Evolutionary conservation across 108 stramenopile species (phyloP).

Genomic region (Chaetoceros tenuissimus): DNA sequence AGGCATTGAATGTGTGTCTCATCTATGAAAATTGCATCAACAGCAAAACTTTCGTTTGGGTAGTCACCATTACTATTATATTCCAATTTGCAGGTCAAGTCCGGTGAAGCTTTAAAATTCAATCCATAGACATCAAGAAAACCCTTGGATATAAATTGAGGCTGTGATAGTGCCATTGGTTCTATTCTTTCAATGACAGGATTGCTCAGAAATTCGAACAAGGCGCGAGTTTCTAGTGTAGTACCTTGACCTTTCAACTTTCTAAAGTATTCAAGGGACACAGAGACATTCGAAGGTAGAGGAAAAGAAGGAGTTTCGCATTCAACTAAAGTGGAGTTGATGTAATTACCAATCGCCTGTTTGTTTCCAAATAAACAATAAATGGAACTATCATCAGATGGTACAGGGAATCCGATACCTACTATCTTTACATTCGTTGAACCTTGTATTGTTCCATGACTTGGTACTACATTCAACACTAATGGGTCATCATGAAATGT

Average conservation of each 20-base stretch:
- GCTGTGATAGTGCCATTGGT: background rate
- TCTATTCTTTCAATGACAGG: background rate
- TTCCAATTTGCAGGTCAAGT: background rate
- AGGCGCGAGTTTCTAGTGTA: background rate
- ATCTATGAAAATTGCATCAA: background rate
- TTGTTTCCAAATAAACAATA: slow-evolving; percentile 21
- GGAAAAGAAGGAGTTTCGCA: slow-evolving; percentile 14
- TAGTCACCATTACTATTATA: background rate
- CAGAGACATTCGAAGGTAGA: slow-evolving; percentile 12
- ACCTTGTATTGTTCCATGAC: background rate
- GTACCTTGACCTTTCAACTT: background rate
- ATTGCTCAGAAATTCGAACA: background rate
- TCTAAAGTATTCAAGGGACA: slow-evolving; percentile 18
- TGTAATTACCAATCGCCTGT: slow-evolving; percentile 13
- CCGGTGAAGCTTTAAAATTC: background rate
- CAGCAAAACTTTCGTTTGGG: background rate
- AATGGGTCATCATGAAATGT: background rate
- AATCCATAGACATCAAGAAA: background rate
- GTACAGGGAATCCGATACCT: slow-evolving; percentile 14
- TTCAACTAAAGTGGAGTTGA: slow-evolving; percentile 15
- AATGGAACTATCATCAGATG: background rate
- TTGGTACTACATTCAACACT: background rate
- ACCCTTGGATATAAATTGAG: background rate
- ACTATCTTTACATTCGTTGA: slow-evolving; percentile 5
- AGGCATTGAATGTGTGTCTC: background rate